Conservation (phyloP, 2,329 filamentous ascomycete genomes). For the Colletotrichum simmondsii region DNA sequence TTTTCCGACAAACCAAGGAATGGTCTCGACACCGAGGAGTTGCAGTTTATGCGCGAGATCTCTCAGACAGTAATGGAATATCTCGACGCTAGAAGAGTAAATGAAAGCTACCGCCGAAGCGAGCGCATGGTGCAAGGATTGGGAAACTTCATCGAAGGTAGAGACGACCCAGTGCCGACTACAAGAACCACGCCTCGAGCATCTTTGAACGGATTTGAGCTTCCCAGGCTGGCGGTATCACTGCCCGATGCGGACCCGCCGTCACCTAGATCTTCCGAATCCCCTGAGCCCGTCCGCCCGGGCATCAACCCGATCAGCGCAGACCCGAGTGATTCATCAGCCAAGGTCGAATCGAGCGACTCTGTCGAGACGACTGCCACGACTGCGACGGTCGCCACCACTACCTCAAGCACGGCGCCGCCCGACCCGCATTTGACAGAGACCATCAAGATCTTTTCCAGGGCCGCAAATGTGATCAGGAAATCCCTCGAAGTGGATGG, state of each 20-base stretch:
- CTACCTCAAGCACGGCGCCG: constrained; percentile 26
- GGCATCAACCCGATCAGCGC: constrained; percentile 20
- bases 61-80: constrained; percentile 50
- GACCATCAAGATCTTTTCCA: constrained; percentile 48
- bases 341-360: constrained; percentile 28
- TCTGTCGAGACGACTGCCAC: constrained; percentile 28
- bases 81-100: constrained; percentile 46
- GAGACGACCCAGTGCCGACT: constrained; percentile 26
- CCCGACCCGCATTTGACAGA: constrained; percentile 33
- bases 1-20: constrained; percentile 40
- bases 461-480: constrained; percentile 55
- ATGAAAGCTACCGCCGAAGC: constrained; percentile 44
- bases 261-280: neutral
- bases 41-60: constrained; percentile 42
- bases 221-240: neutral
- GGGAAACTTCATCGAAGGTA: constrained; percentile 48
- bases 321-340: neutral
- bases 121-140: constrained; percentile 51
- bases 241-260: neutral
- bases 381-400: constrained; percentile 25
- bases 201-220: constrained; percentile 9
- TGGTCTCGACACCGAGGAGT: constrained; percentile 41
- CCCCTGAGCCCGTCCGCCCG: constrained; percentile 13
- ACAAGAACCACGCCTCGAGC: constrained; percentile 7
- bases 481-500: constrained; percentile 49